A percentile compares a stretch with the other conserved stretches of the same genome.
Conservation (phyloP, 1,284 basidiomycete genomes). For the Naganishia sp. region DNA sequence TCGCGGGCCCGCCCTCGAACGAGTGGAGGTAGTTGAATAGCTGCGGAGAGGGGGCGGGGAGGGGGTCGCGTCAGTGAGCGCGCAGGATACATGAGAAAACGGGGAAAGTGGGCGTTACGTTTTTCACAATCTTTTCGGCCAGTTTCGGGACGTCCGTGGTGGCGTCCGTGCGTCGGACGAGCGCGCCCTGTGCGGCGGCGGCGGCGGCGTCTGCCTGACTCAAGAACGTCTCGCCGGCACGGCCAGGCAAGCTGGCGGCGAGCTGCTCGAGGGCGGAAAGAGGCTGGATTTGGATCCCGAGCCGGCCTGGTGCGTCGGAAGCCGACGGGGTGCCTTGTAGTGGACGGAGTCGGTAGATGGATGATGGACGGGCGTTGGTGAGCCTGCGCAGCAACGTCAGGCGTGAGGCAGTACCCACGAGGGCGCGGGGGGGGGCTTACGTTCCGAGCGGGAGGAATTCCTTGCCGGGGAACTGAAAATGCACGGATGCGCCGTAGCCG, state of each 20-base stretch:
- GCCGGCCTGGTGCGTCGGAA: slow-evolving; percentile 56
- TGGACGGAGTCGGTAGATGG: slow-evolving; percentile 81
- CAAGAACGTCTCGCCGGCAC: slow-evolving; percentile 41
- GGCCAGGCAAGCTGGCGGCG: slow-evolving; percentile 60
- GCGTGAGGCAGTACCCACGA: too few species aligned
- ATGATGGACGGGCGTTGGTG: slow-evolving; percentile 86
- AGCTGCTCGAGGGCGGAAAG: slow-evolving; percentile 50
- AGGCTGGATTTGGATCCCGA: slow-evolving; percentile 62
- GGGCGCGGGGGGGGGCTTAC: slow-evolving; percentile 57
- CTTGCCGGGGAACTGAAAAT: slow-evolving; percentile 84
- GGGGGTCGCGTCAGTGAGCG: neutral
- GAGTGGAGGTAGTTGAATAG: slow-evolving; percentile 81
- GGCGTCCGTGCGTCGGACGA: slow-evolving; percentile 28
- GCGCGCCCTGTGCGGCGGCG: slow-evolving; percentile 37
- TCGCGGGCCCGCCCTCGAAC: slow-evolving; percentile 61
- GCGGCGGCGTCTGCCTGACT: slow-evolving; percentile 12
- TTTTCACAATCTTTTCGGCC: slow-evolving; percentile 54
- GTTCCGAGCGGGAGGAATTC: slow-evolving; percentile 86
- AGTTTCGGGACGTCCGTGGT: slow-evolving; percentile 45
- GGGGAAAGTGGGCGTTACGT: slow-evolving; percentile 51
- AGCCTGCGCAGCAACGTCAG: slow-evolving; percentile 59
- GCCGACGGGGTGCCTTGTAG: slow-evolving; percentile 48
- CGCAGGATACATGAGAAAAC: slow-evolving; percentile 49
- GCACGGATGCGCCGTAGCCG: slow-evolving; percentile 83
- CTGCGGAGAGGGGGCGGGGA: slow-evolving; percentile 56